A percentile compares a stretch with the other conserved stretches of the same genome.
phyloP scores from a whole-genome alignment of 345 rosid species.

The Camelina neglecta region DNA sequence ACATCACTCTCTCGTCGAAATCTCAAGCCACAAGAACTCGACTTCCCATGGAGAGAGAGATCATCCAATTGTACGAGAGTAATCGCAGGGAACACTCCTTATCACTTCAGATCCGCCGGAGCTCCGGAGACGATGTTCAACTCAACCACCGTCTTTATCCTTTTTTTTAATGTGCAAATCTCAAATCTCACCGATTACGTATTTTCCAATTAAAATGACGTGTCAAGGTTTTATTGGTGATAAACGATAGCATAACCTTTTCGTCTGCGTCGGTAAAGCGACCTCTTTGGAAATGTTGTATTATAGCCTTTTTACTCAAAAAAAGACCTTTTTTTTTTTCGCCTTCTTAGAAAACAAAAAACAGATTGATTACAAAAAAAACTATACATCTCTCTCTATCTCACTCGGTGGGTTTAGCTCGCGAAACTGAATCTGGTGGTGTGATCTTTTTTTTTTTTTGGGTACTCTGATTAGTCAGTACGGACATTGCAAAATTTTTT shows the following conservation, averaged over 20 bases:
- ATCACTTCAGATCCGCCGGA: too few species aligned
- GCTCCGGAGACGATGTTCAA: too few species aligned
- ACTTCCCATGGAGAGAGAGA: too few species aligned
- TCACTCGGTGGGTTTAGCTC: not conserved
- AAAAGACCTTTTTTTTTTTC: not conserved
- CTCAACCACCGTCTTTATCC: too few species aligned
- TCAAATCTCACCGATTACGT: not conserved
- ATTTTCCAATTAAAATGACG: not conserved
- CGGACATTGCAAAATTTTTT: constrained; percentile 5
- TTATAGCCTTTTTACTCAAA: not conserved
- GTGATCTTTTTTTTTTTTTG: not conserved
- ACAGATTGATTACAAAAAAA: not conserved
- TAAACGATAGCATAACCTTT: not conserved
- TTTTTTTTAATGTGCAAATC: too few species aligned
- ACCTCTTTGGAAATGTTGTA: not conserved
- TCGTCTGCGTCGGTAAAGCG: constrained; percentile 12
- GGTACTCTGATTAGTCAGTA: not conserved
- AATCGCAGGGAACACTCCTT: too few species aligned
- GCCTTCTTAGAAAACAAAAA: constrained; percentile 2
- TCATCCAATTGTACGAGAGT: too few species aligned
- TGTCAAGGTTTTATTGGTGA: not conserved
- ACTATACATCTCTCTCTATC: not conserved
- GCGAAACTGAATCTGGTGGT: constrained; percentile 34
- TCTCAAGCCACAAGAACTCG: too few species aligned
- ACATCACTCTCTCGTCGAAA: not conserved